Conservation (phyloP, 108 stramenopile genomes). For the Pseudonitzschia multistriata region DNA sequence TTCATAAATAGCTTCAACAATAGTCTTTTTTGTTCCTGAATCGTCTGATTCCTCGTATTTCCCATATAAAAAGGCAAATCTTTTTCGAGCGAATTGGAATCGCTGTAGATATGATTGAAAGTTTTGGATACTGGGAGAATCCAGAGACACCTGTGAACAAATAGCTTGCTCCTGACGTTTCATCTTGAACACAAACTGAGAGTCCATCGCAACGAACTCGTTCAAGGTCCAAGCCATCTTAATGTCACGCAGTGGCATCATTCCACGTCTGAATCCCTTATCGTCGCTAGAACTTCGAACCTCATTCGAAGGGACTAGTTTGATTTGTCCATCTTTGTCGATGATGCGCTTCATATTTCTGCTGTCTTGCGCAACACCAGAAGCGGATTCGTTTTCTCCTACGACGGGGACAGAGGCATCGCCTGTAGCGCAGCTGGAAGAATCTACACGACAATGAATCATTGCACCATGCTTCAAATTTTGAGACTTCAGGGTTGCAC, state of each 20-base stretch:
- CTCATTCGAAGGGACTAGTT: slow-evolving; percentile 59
- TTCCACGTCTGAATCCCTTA: slow-evolving; percentile 89
- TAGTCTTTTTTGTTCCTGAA: slow-evolving; percentile 42
- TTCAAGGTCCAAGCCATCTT: slow-evolving; percentile 97
- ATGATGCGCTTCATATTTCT: slow-evolving; percentile 72
- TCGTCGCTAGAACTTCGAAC: slow-evolving; percentile 30
- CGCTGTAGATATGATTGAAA: slow-evolving; percentile 83
- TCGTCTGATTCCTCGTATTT: slow-evolving; percentile 53
- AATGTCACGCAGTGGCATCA: slow-evolving; percentile 90
- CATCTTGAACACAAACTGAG: slow-evolving; percentile 90
- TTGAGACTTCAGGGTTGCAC: slow-evolving; percentile 29
- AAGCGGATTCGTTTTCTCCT: not conserved
- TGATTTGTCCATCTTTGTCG: slow-evolving; percentile 78
- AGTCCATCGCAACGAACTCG: slow-evolving; percentile 94
- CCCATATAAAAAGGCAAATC: slow-evolving; percentile 92
- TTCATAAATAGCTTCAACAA: slow-evolving; percentile 95
- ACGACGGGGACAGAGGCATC: slow-evolving; percentile 35
- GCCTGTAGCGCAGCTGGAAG: slow-evolving; percentile 46
- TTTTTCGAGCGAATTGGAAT: slow-evolving; percentile 86
- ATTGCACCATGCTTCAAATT: slow-evolving; percentile 64
- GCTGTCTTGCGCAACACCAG: slow-evolving; percentile 6
- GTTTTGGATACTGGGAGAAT: slow-evolving; percentile 55
- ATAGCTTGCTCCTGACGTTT: slow-evolving; percentile 82
- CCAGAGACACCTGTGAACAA: slow-evolving; percentile 63
- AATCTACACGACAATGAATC: slow-evolving; percentile 84